Evolutionary conservation across 306 rosid species (phyloP).

Genomic region (Urtica urens): DNA sequence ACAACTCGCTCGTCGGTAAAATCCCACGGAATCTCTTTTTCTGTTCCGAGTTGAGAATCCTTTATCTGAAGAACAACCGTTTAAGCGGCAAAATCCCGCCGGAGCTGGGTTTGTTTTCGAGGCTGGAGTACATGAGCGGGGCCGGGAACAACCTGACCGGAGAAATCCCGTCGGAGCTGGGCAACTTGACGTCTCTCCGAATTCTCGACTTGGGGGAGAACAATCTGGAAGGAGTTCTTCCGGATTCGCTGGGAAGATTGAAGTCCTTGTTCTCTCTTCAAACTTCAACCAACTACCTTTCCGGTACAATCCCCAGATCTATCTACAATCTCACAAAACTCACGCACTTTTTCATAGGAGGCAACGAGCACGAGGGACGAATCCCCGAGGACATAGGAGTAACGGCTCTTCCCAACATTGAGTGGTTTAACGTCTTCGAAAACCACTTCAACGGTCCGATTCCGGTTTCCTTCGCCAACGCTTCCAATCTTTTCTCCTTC

Average conservation of each 20-base stretch:
- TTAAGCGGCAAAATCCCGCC: constrained; percentile 7
- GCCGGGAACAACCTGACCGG: constrained; percentile 10
- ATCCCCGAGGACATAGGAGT: constrained; percentile 3
- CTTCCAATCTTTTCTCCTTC: constrained; percentile 2
- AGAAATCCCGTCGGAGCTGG: not conserved
- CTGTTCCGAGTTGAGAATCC: constrained; percentile 5
- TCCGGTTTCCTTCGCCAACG: constrained; percentile 11
- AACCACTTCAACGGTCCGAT: not conserved
- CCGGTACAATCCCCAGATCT: constrained; percentile 10
- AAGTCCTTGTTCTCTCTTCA: constrained; percentile 2
- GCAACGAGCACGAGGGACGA: not conserved
- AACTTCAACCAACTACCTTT: not conserved
- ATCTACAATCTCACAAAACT: constrained; percentile 6
- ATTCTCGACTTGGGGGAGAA: not conserved
- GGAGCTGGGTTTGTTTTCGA: constrained; percentile 4
- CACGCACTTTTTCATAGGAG: not conserved
- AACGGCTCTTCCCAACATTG: constrained; percentile 1
- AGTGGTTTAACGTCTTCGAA: not conserved
- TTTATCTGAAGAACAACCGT: constrained; percentile 7
- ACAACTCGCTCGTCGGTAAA: constrained; percentile 15
- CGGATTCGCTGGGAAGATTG: constrained; percentile 4
- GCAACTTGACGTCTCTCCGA: constrained; percentile 1
- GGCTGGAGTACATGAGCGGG: constrained; percentile 7
- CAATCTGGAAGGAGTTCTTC: constrained; percentile 7
- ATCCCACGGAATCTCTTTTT: not conserved